Percentiles rank a stretch among this genome's conserved stretches.
These are phyloP conservation scores for Cladorrhinum sp. DNA, from an alignment of 2,329 filamentous ascomycete genomes.

Conservation along the genomic window DNA sequence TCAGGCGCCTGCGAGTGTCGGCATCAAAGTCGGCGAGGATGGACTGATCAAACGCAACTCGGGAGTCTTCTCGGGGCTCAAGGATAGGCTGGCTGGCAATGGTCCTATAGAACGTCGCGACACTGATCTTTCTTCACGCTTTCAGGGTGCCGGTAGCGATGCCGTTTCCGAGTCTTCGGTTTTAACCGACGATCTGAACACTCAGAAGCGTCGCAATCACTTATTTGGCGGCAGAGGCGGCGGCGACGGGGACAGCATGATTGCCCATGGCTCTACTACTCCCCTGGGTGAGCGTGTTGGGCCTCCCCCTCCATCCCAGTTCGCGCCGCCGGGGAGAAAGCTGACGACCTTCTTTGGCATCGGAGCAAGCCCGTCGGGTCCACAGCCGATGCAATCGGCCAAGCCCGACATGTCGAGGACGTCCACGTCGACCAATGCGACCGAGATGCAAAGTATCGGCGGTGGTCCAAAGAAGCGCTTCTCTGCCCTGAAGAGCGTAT, in stretches of 20 bases:
- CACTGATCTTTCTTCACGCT: slow-evolving; percentile 24
- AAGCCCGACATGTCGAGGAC: slow-evolving; percentile 25
- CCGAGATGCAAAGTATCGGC: slow-evolving; percentile 18
- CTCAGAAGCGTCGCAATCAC: slow-evolving; percentile 38
- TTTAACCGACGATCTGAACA: slow-evolving; percentile 38
- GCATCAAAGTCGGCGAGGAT: slow-evolving; percentile 33
- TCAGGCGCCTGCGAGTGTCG: slow-evolving; percentile 21
- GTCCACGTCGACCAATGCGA: slow-evolving; percentile 30
- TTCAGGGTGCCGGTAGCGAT: slow-evolving; percentile 34
- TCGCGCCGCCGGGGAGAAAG: slow-evolving; percentile 28
- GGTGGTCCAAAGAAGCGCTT: slow-evolving; percentile 44
- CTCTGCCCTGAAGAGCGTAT: slow-evolving; percentile 37
- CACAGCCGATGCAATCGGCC: slow-evolving; percentile 13
- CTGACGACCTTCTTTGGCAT: slow-evolving; percentile 30
- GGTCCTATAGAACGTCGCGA: slow-evolving; percentile 32
- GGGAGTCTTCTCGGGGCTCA: slow-evolving; percentile 51
- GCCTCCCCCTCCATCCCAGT: slow-evolving; percentile 19
- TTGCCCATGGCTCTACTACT: slow-evolving; percentile 24
- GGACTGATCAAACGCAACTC: slow-evolving; percentile 39
- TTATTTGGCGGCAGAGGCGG: slow-evolving; percentile 37
- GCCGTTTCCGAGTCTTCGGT: slow-evolving; percentile 42
- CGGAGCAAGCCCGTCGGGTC: slow-evolving; percentile 15
- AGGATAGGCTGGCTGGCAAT: slow-evolving; percentile 40
- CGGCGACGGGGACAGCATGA: slow-evolving; percentile 29
- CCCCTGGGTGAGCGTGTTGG: slow-evolving; percentile 18